phyloP scores from a whole-genome alignment of 148 eudicot genomes.

The Spergularia marina region DNA sequence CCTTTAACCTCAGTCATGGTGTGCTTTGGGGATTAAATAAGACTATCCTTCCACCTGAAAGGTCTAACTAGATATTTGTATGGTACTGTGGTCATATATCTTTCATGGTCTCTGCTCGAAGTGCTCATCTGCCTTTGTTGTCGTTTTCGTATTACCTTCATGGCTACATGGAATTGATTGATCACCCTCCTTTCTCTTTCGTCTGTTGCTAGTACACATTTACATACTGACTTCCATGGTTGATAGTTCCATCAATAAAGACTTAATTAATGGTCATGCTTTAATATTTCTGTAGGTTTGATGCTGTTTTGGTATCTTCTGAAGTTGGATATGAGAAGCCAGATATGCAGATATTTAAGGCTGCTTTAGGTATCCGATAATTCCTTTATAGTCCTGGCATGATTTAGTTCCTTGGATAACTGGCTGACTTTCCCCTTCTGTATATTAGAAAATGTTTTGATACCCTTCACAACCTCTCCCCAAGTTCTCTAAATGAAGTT shows the following conservation, averaged over 20 bases:
- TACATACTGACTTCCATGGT: background rate
- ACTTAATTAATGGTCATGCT: background rate
- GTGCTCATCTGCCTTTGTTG: background rate
- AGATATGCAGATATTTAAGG: constrained; percentile 63
- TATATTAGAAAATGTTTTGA: background rate
- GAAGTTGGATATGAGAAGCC: constrained; percentile 97
- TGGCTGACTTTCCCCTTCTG: background rate
- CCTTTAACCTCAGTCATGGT: background rate
- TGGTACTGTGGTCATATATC: background rate
- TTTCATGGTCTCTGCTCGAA: background rate
- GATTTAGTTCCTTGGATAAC: background rate
- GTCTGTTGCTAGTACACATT: background rate
- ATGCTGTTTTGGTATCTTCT: constrained; percentile 85
- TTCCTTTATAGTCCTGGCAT: background rate
- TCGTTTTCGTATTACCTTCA: background rate
- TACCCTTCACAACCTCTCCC: background rate
- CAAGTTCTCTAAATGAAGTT: background rate
- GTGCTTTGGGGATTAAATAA: background rate
- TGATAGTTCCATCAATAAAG: background rate
- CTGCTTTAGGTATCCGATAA: constrained; percentile 69
- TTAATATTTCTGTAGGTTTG: constrained; percentile 54
- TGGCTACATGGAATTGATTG: background rate
- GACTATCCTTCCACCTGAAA: background rate
- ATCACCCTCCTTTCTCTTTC: background rate
- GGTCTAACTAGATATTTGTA: background rate